Base-by-base conservation (phyloP, 2,329 filamentous ascomycete species). In the Trichoderma semiorbis region DNA sequence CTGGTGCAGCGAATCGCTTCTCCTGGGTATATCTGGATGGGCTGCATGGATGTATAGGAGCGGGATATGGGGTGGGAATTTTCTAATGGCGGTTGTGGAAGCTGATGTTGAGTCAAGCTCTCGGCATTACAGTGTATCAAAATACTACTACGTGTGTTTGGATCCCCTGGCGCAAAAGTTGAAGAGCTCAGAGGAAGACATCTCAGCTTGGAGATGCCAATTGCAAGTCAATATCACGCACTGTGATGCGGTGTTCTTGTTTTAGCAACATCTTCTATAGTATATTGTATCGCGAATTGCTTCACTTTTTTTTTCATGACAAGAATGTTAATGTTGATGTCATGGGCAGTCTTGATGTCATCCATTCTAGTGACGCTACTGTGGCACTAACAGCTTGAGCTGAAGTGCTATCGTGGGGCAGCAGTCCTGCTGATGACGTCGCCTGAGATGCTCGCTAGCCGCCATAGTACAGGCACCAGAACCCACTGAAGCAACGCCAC, bases 401-500 rank as follows among this genome's bases (percentile, higher is more conserved):
- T 60, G 55, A 39, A 7, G 8, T 28, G 50, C 66, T 53, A 50
- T 36, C 60, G 65, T 55, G 71, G 71, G 71, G 71, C 66, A 55
- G 26, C 7, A 21, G 12, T 12, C 18, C 58, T 14, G 69, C 30
- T 18, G n/a, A 71, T 71, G 69, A 71, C 69, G 69, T 71, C 69
- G 61, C 69, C 61, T 50, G 34, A 28, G 36, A 32, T 21, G 16
- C 28, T 39, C 53, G 36, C 61, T 70, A 58, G 55, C n/a, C 24
- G 69, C 64, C 24, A 32, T 55, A 5, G 32, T 55, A 67, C 30
- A 36, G 64, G 32, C n/a, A 57, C 30, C 32, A 26, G 21, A 55
- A 53, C n/a, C 47, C 64, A 39, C 50, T 67, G 64, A 43, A 67
- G 34, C n/a, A 53, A 2, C 47, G 47, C 47, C 47, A 53, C 47